A percentile compares a stretch with the other conserved stretches of the same genome.
Conservation (phyloP, 1,139 yeast genomes). For the Arxiozyma telluris region DNA sequence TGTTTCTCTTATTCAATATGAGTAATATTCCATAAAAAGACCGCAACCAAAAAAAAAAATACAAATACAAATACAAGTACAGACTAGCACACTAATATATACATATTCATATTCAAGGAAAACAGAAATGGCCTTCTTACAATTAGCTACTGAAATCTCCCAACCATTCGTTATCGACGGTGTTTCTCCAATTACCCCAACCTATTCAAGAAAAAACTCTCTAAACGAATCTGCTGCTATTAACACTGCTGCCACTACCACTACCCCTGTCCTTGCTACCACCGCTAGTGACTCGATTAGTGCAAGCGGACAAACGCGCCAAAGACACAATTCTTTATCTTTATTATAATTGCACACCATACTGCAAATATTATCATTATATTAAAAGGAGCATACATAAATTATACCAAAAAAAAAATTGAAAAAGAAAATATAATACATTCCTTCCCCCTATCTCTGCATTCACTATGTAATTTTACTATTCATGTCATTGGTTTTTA, state of each 20-base stretch:
- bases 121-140: constrained; percentile 36
- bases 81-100: neutral
- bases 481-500: neutral
- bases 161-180: constrained; percentile 58
- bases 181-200: constrained; percentile 50
- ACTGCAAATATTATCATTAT: neutral
- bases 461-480: neutral
- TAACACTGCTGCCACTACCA: constrained; percentile 17
- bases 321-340: constrained; percentile 10
- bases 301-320: constrained; percentile 9
- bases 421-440: neutral
- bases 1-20: too few relatives aligned
- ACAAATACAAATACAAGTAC: constrained; percentile 5
- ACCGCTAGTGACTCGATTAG: constrained; percentile 9
- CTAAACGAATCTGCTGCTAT: neutral
- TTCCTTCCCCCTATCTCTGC: too few relatives aligned
- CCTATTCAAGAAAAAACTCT: constrained; percentile 12
- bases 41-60: neutral
- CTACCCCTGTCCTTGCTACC: constrained; percentile 5
- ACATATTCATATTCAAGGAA: too few relatives aligned
- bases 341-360: constrained; percentile 5
- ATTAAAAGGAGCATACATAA: neutral
- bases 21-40: too few relatives aligned
- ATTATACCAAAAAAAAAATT: neutral
- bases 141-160: constrained; percentile 47